A percentile compares a stretch with the other conserved stretches of the same genome.
These are phyloP conservation scores for Ceratocystis diversiconidia DNA, from an alignment of 2,329 filamentous ascomycete species.

Conservation along the genomic window DNA sequence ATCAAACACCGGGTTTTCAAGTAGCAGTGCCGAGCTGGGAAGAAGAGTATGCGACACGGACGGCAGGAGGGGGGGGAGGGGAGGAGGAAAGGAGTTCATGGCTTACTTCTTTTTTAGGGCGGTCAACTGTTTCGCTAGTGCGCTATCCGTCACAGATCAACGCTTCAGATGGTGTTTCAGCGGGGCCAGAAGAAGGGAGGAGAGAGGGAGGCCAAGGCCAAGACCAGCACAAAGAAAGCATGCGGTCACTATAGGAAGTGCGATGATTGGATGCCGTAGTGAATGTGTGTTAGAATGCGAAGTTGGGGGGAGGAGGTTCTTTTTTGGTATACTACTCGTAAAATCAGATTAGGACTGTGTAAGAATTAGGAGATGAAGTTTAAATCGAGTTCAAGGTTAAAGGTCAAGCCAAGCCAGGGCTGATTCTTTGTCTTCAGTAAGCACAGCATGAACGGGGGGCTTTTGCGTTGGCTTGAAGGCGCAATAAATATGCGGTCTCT, in stretches of 20 bases:
- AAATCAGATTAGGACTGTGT: too few species aligned
- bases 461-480: not conserved
- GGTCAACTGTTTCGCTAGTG: conserved; percentile 12
- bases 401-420: not conserved
- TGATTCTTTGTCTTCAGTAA: not conserved
- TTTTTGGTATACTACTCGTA: too few species aligned
- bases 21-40: not conserved
- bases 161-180: conserved; percentile 17
- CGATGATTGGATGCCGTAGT: too few species aligned
- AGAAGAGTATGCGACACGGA: not conserved
- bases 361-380: too few species aligned
- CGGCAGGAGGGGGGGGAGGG: not conserved
- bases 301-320: too few species aligned
- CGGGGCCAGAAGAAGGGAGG: not conserved
- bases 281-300: too few species aligned
- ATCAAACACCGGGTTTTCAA: not conserved
- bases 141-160: conserved; percentile 13
- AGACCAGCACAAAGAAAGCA: not conserved
- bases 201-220: not conserved
- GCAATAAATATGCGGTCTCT: not conserved
- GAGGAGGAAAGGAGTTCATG: not conserved
- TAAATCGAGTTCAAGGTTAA: too few species aligned
- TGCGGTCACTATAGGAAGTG: too few species aligned
- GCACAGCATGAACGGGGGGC: not conserved
- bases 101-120: not conserved